These are phyloP conservation scores for Rugonectria rugulosa DNA, from an alignment of 2,329 filamentous ascomycete species.

Conservation along the genomic window DNA sequence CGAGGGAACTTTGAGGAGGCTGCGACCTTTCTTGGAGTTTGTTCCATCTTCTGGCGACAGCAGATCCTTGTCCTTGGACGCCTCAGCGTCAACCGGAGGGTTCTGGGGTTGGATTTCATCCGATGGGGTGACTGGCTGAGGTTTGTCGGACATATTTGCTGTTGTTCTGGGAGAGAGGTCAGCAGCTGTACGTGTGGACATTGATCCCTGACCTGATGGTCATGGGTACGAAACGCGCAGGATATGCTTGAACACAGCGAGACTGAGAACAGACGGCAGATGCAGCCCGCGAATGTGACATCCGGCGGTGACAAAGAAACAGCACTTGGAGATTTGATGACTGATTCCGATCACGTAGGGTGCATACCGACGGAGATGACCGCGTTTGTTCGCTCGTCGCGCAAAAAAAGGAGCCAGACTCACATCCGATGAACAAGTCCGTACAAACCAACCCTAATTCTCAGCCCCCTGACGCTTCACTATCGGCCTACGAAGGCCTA, in stretches of 20 bases:
- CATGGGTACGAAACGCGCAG: slow-evolving; percentile 5
- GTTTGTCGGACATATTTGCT: slow-evolving; percentile 46
- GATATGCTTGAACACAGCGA: slow-evolving; percentile 1
- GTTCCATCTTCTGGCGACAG: slow-evolving; percentile 52
- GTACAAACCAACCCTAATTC: slow-evolving; percentile 33
- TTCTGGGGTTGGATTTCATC: slow-evolving; percentile 47
- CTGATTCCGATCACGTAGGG: slow-evolving; percentile 2
- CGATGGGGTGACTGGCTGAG: slow-evolving; percentile 33
- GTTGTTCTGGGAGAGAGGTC: slow-evolving; percentile 31
- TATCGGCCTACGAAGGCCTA: slow-evolving; percentile 38
- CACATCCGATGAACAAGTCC: slow-evolving; percentile 34
- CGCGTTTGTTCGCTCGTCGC: slow-evolving; percentile 10
- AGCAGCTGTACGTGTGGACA: slow-evolving; percentile 22
- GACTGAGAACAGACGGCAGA: neutral
- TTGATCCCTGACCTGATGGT: slow-evolving; percentile 11
- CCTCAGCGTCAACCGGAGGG: slow-evolving; percentile 45
- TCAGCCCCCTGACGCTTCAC: slow-evolving; percentile 38
- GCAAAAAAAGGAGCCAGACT: slow-evolving; percentile 32
- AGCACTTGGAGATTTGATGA: neutral
- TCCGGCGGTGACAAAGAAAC: neutral
- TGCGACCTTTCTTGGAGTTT: slow-evolving; percentile 57
- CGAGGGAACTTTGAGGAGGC: slow-evolving; percentile 66
- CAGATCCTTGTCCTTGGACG: slow-evolving; percentile 53
- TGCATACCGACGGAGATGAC: slow-evolving; percentile 13
- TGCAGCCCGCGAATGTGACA: neutral